Percentiles rank a stretch among this genome's conserved stretches.
These are phyloP conservation scores for Pseudonitzschia pungens DNA, from an alignment of 108 stramenopile genomes.

Conservation along the genomic window DNA sequence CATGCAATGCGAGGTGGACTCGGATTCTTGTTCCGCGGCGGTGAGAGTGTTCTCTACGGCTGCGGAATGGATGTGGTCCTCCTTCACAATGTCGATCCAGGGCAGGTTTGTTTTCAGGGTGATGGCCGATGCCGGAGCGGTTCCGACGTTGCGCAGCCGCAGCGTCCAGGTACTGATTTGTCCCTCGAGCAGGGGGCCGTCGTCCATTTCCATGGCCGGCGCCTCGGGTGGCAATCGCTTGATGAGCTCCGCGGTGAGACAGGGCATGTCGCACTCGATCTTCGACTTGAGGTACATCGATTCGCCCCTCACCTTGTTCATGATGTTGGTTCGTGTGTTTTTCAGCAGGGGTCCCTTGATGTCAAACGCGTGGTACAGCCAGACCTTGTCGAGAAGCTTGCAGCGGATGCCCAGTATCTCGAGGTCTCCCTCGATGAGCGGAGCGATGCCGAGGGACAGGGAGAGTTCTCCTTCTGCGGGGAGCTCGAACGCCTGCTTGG, in stretches of 20 bases:
- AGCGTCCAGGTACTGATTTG: constrained; percentile 77
- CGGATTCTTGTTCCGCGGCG: constrained; percentile 7
- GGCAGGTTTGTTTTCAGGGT: constrained; percentile 80
- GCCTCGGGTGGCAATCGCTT: constrained; percentile 3
- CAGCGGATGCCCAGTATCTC: constrained; percentile 77
- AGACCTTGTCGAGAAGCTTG: constrained; percentile 70
- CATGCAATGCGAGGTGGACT: constrained; percentile 51
- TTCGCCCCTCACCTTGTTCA: constrained; percentile 69
- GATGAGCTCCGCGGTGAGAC: constrained; percentile 54
- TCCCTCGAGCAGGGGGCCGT: constrained; percentile 56
- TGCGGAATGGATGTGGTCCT: too few relatives aligned
- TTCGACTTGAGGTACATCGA: constrained; percentile 62
- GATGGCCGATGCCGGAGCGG: constrained; percentile 66
- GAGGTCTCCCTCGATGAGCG: constrained; percentile 71
- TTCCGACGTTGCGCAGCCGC: constrained; percentile 74
- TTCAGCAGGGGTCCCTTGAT: constrained; percentile 66
- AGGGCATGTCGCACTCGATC: constrained; percentile 79
- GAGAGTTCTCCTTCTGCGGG: constrained; percentile 33
- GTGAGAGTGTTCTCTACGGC: too few relatives aligned
- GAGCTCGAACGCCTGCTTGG: constrained; percentile 50
- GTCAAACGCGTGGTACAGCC: constrained; percentile 77
- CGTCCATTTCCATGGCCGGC: constrained; percentile 10
- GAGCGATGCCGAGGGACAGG: constrained; percentile 61
- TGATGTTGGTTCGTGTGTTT: constrained; percentile 64
- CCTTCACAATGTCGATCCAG: constrained; percentile 73